Evolutionary conservation across 768 basidiomycete genomes (phyloP).

Genomic region (Leccinum arenicola): DNA sequence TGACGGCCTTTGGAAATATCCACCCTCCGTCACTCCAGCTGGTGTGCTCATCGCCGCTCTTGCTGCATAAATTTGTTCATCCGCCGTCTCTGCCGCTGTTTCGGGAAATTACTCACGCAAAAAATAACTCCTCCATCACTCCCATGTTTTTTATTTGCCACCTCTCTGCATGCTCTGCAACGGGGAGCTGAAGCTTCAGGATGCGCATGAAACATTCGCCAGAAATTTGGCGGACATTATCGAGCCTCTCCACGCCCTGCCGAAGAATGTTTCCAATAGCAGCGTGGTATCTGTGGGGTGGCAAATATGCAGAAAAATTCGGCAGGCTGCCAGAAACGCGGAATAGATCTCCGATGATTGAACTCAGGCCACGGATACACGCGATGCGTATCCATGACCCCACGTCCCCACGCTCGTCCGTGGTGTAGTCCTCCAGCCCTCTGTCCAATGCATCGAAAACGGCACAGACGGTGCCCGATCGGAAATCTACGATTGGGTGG

Average conservation of each 20-base stretch:
- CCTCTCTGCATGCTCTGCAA: constrained; percentile 33
- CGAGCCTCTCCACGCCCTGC: constrained; percentile 87
- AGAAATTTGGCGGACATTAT: constrained; percentile 83
- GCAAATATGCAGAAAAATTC: constrained; percentile 57
- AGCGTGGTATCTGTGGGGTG: constrained; percentile 52
- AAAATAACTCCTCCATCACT: constrained; percentile 53
- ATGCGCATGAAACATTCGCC: constrained; percentile 59
- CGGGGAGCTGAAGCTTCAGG: constrained; percentile 45
- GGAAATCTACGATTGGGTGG: constrained; percentile 41
- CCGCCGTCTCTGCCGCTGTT: background rate
- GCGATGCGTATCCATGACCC: constrained; percentile 92
- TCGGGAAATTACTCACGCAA: constrained; percentile 37
- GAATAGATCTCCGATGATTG: constrained; percentile 52
- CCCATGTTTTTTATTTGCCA: constrained; percentile 54
- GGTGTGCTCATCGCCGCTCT: constrained; percentile 27
- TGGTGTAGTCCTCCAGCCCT: constrained; percentile 88
- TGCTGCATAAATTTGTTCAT: constrained; percentile 25
- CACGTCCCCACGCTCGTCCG: constrained; percentile 93
- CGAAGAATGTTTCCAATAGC: constrained; percentile 72
- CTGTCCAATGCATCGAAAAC: constrained; percentile 56
- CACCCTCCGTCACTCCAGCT: constrained; percentile 72
- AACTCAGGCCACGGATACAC: constrained; percentile 64
- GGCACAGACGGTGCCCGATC: constrained; percentile 41
- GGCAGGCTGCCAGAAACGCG: constrained; percentile 38
- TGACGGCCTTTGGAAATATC: constrained; percentile 74